Conservation (phyloP, 208 protist genomes). For the Acanthamoeba royreba region DNA sequence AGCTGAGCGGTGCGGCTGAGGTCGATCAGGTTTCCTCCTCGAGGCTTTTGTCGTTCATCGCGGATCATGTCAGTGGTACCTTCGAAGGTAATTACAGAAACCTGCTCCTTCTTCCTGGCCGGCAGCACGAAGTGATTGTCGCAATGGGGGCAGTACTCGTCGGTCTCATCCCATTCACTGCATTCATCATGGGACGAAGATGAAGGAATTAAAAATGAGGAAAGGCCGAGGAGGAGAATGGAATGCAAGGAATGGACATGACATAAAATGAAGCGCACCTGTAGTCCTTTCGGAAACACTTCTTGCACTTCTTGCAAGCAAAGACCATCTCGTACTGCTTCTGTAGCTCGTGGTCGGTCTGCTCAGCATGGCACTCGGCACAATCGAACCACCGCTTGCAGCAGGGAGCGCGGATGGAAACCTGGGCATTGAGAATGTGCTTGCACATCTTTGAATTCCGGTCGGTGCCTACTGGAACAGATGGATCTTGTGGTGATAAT, state of each 20-base stretch:
- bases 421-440: conserved; percentile 72
- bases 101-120: conserved; percentile 47
- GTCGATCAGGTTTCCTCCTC: not conserved
- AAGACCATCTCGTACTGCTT: conserved; percentile 71
- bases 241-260: not conserved
- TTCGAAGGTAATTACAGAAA: not conserved
- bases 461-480: too few relatives aligned
- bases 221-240: not conserved
- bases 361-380: conserved; percentile 75
- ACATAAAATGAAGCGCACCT: not conserved
- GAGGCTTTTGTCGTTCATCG: not conserved
- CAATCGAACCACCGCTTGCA: conserved; percentile 83
- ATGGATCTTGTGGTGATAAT: not conserved
- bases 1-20: not conserved
- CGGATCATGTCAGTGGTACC: conserved; percentile 20
- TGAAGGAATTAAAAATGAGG: not conserved
- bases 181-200: not conserved
- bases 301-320: conserved; percentile 82
- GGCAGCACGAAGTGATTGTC: conserved; percentile 71
- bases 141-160: conserved; percentile 80
- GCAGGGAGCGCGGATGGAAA: conserved; percentile 72
- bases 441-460: conserved; percentile 43
- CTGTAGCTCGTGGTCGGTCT: conserved; percentile 61
- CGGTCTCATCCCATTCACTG: conserved; percentile 68
- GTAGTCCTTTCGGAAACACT: conserved; percentile 76